Percentiles rank a stretch among this genome's conserved stretches.
phyloP scores from a whole-genome alignment of 352 stramenopile species.

The Phytophthora nicotianae region DNA sequence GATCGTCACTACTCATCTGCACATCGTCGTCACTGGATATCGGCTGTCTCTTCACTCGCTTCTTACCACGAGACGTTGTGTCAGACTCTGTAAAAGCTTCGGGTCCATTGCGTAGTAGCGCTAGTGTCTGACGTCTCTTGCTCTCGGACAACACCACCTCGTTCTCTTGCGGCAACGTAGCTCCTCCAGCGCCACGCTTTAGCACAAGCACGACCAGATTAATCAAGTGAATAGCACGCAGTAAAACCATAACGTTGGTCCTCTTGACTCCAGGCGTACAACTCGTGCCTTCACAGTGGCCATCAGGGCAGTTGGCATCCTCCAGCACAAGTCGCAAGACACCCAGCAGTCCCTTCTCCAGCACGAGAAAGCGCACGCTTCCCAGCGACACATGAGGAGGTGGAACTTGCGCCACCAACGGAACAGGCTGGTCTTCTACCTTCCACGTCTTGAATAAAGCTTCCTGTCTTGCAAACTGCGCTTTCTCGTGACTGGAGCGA shows the following conservation, averaged over 20 bases:
- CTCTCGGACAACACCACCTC: conserved; percentile 44
- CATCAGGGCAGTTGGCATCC: conserved; percentile 42
- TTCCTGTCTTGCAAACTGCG: conserved; percentile 78
- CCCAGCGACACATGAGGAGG: conserved; percentile 60
- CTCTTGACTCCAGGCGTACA: conserved; percentile 37
- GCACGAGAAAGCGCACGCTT: conserved; percentile 56
- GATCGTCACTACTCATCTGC: conserved; percentile 77
- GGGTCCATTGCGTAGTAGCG: conserved; percentile 56
- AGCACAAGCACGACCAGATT: conserved; percentile 73
- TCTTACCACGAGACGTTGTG: conserved; percentile 55
- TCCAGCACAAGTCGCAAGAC: conserved; percentile 74
- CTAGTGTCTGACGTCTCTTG: conserved; percentile 56
- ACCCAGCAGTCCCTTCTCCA: conserved; percentile 66
- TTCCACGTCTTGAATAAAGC: conserved; percentile 87
- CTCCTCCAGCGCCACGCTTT: conserved; percentile 33
- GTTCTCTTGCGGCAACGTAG: conserved; percentile 21
- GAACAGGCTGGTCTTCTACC: conserved; percentile 67
- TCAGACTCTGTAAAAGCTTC: conserved; percentile 70
- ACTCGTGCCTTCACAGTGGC: conserved; percentile 24
- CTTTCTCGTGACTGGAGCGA: conserved; percentile 76
- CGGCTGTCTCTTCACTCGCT: conserved; percentile 67
- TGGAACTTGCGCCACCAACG: conserved; percentile 65
- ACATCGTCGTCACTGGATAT: conserved; percentile 62
- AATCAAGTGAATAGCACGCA: conserved; percentile 70
- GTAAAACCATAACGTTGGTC: conserved; percentile 72